A percentile compares a stretch with the other conserved stretches of the same genome.
phyloP scores from a whole-genome alignment of 1,139 yeast genomes.

The Pichia norvegensis region DNA sequence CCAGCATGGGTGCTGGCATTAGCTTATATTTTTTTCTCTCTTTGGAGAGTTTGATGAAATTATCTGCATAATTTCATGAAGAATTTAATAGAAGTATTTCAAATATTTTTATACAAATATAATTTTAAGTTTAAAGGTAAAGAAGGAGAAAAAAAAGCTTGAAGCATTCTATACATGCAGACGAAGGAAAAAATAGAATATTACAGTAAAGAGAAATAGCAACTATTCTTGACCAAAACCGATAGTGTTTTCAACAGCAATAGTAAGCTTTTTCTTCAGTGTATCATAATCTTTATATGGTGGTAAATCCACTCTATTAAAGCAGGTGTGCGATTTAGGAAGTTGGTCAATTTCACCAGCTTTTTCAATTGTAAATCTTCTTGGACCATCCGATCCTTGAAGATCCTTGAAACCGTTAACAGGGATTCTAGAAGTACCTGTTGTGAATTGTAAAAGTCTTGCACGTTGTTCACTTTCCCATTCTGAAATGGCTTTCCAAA shows the following conservation, averaged over 20 bases:
- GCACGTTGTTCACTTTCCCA: slow-evolving; percentile 98
- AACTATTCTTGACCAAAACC: slow-evolving; percentile 80
- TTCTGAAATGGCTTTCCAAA: slow-evolving; percentile 88
- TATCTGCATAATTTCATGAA: no score
- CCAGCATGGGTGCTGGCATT: slow-evolving; percentile 14
- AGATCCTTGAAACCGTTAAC: slow-evolving; percentile 97
- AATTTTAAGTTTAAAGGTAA: no score
- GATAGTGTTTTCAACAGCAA: slow-evolving; percentile 63
- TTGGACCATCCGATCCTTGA: slow-evolving; percentile 98
- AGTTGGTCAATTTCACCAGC: slow-evolving; percentile 91
- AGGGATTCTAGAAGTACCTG: slow-evolving; percentile 98
- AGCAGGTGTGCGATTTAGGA: slow-evolving; percentile 86
- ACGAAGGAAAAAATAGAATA: not conserved
- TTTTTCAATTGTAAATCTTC: slow-evolving; percentile 95
- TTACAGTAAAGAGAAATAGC: not conserved
- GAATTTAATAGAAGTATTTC: no score
- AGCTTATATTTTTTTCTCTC: slow-evolving; percentile 5
- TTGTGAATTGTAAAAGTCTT: slow-evolving; percentile 87
- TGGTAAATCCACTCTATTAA: slow-evolving; percentile 60
- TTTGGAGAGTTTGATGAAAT: not conserved
- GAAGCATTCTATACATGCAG: not conserved
- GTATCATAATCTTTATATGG: slow-evolving; percentile 53
- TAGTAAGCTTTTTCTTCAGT: slow-evolving; percentile 51
- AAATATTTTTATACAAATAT: no score
- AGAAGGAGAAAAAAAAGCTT: not conserved